Percentiles rank a stretch among this genome's conserved stretches.
These are phyloP conservation scores for Allium cepa DNA, from an alignment of 106 monocot genomes.

Conservation along the genomic window DNA sequence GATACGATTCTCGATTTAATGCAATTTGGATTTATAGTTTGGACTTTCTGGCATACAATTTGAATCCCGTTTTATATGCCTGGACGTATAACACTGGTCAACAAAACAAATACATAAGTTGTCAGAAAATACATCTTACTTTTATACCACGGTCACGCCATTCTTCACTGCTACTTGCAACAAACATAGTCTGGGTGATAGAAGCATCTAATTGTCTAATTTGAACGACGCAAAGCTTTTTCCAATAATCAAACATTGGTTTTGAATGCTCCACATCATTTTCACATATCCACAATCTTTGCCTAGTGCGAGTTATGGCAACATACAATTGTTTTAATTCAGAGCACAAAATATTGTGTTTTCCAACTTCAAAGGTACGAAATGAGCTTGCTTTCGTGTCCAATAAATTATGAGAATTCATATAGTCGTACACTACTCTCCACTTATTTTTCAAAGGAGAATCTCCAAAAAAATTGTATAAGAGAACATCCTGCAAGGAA, in stretches of 20 bases:
- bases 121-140: conserved; percentile 18
- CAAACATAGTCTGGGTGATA: conserved; percentile 26
- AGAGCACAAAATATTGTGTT: conserved; percentile 53
- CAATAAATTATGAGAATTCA: conserved; percentile 18
- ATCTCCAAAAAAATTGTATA: conserved; percentile 60
- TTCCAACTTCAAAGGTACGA: conserved; percentile 30
- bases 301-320: conserved; percentile 62
- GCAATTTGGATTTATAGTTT: too few species aligned
- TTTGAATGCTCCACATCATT: conserved; percentile 24
- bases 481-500: conserved; percentile 48
- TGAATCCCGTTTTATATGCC: too few species aligned
- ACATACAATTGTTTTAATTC: conserved; percentile 80
- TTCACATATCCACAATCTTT: conserved; percentile 75
- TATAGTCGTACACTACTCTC: conserved; percentile 63
- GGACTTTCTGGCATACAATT: too few species aligned
- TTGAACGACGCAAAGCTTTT: conserved; percentile 42
- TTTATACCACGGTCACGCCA: conserved; percentile 49
- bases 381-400: conserved; percentile 1
- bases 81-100: too few species aligned
- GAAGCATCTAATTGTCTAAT: conserved; percentile 28
- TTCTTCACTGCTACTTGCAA: conserved; percentile 35
- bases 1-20: too few species aligned
- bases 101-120: not conserved
- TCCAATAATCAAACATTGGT: conserved; percentile 79
- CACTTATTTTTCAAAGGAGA: conserved; percentile 53